Base-by-base conservation (phyloP, 768 basidiomycete genomes). In the Kwoniella sp. region DNA sequence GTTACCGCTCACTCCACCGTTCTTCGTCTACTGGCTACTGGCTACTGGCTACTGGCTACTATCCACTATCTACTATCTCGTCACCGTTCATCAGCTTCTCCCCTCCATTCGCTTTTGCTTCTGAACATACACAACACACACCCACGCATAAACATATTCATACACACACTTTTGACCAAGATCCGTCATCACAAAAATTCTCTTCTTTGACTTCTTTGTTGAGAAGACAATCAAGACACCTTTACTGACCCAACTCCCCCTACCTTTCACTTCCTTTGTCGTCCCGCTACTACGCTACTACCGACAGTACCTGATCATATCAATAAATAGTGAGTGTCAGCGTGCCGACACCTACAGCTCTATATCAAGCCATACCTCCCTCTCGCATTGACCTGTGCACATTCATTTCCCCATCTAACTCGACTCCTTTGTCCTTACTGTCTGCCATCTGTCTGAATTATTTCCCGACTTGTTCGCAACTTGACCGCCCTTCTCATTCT, bases 191-290 rank as follows among this genome's bases (percentile, higher is more conserved):
- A 19, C 8, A 4, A 9, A 10, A 44, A 44, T 40, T 46, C 54
- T 33, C 56, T 58, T 30, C 1, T 47, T 40, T 15, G 12, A 25
- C 36, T 22, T 17, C n/a, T n/a, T n/a, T n/a, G n/a, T n/a, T n/a
- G n/a, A n/a, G n/a, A n/a, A n/a, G n/a, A n/a, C n/a, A n/a, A n/a
- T n/a, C n/a, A n/a, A n/a, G n/a, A n/a, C n/a, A n/a, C n/a, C n/a
- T n/a, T 48, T 15, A 21, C 24, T 17, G 33, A 26, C 55, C 29
- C 49, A 25, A 13, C 37, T 52, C 27, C 36, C 26, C 30, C 24
- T 29, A 13, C 19, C 30, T 48, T 26, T 26, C 27, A 24, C 37
- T 37, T 47, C 46, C 53, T 55, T 55, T 53, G 40, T 37, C 44
- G 6, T 36, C 26, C 49, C 21, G 25, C 27, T 26, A 26, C n/a